These are phyloP conservation scores for Talaromyces rugulosus DNA, from an alignment of 2,329 filamentous ascomycete species.

Conservation along the genomic window DNA sequence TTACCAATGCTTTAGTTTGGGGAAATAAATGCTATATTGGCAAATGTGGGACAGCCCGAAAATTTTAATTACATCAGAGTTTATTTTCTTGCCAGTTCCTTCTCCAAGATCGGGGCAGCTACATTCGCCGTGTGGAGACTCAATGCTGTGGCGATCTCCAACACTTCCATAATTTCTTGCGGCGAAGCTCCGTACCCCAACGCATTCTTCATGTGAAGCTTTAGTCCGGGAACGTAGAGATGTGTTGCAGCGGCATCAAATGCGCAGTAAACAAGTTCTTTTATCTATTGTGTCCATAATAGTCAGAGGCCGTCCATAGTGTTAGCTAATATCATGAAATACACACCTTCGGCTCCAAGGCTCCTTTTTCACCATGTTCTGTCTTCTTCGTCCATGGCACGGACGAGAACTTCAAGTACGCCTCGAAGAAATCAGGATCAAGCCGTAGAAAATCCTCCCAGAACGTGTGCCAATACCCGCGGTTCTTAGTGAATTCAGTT, in stretches of 20 bases:
- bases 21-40: neutral
- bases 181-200: slow-evolving; percentile 43
- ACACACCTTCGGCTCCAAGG: slow-evolving; percentile 34
- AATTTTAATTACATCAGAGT: neutral
- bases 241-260: slow-evolving; percentile 48
- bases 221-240: slow-evolving; percentile 44
- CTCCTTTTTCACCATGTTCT: slow-evolving; percentile 24
- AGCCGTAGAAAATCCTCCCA: slow-evolving; percentile 21
- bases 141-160: slow-evolving; percentile 37
- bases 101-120: neutral
- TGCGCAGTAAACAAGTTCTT: slow-evolving; percentile 47
- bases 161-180: slow-evolving; percentile 47
- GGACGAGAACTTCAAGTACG: slow-evolving; percentile 44
- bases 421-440: slow-evolving; percentile 47
- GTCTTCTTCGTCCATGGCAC: slow-evolving; percentile 27
- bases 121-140: slow-evolving; percentile 4
- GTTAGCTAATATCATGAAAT: neutral
- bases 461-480: slow-evolving; percentile 46
- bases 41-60: no score
- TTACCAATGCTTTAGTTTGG: neutral
- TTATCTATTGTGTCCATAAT: slow-evolving; percentile 27
- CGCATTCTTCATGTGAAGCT: slow-evolving; percentile 48
- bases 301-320: neutral
- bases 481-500: slow-evolving; percentile 40
- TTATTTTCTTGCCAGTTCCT: neutral